Evolutionary conservation across 345 rosid species (phyloP).

Genomic region (Turritis glabra): DNA sequence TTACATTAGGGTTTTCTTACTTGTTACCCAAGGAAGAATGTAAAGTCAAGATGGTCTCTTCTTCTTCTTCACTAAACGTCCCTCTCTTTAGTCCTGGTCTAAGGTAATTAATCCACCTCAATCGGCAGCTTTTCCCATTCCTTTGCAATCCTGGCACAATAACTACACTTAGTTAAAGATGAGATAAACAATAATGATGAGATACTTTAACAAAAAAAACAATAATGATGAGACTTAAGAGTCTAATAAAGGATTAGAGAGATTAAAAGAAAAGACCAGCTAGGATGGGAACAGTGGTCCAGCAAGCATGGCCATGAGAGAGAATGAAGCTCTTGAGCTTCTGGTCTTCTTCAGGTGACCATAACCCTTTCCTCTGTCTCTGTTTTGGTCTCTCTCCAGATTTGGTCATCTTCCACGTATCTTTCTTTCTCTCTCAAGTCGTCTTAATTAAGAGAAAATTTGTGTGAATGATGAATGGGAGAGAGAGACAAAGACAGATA

Average conservation of each 20-base stretch:
- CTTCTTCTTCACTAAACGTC: constrained; percentile 61
- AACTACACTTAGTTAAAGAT: not conserved
- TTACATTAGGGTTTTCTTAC: constrained; percentile 44
- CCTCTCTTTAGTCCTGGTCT: constrained; percentile 89
- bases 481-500: constrained; percentile 16
- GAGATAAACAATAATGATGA: not conserved
- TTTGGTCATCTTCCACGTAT: constrained; percentile 38
- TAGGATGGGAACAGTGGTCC: constrained; percentile 83
- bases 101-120: constrained; percentile 94
- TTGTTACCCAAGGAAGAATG: constrained; percentile 89
- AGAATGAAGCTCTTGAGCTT: constrained; percentile 62
- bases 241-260: not conserved
- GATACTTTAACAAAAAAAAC: too few relatives aligned
- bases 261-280: constrained; percentile 56
- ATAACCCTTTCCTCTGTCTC: constrained; percentile 70
- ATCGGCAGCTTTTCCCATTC: constrained; percentile 92
- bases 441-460: not conserved
- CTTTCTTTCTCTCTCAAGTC: not conserved
- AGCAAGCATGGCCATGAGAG: constrained; percentile 75
- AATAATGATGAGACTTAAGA: not conserved
- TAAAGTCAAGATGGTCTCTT: constrained; percentile 62
- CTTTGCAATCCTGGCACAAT: constrained; percentile 68
- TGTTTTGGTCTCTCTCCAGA: constrained; percentile 48
- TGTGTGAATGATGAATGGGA: constrained; percentile 2
- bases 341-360: constrained; percentile 99